Percentiles rank a stretch among this genome's conserved stretches.
phyloP scores from a whole-genome alignment of 257 asterid genomes.

The Gentiana dahurica region DNA sequence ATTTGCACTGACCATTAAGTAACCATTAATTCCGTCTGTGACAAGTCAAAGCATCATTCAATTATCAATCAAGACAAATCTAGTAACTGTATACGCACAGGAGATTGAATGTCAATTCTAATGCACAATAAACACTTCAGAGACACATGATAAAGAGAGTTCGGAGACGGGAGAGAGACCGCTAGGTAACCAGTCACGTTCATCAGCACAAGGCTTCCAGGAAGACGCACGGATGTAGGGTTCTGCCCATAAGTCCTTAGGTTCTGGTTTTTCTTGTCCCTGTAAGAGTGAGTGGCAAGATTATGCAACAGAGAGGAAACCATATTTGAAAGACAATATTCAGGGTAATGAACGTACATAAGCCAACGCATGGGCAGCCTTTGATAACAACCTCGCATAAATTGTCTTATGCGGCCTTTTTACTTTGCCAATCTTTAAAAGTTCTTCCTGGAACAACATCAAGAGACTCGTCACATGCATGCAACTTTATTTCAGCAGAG shows the following conservation, averaged over 20 bases:
- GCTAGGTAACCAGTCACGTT: slow-evolving; percentile 53
- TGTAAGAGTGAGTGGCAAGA: slow-evolving; percentile 18
- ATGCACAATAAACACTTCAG: background rate
- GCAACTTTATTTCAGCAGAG: slow-evolving; percentile 5
- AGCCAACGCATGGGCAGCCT: slow-evolving; percentile 93
- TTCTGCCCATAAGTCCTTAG: slow-evolving; percentile 89
- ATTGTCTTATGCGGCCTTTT: slow-evolving; percentile 69
- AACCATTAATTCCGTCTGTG: slow-evolving; percentile 75
- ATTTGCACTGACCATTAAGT: slow-evolving; percentile 84
- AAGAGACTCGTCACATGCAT: slow-evolving; percentile 2
- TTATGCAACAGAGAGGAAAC: slow-evolving; percentile 4
- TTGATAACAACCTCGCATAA: slow-evolving; percentile 72
- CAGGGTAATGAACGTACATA: slow-evolving; percentile 41
- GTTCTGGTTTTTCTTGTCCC: slow-evolving; percentile 79
- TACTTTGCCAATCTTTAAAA: slow-evolving; percentile 55
- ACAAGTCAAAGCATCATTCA: slow-evolving; percentile 5
- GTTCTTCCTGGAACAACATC: slow-evolving; percentile 59
- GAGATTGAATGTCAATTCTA: background rate
- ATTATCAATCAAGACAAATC: slow-evolving; percentile 1
- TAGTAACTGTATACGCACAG: slow-evolving; percentile 5
- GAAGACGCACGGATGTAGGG: slow-evolving; percentile 70
- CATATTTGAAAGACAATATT: slow-evolving; percentile 4
- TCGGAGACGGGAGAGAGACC: slow-evolving; percentile 33
- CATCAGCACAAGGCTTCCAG: slow-evolving; percentile 87
- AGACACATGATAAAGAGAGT: background rate